These are phyloP conservation scores for Penicillium lividum DNA, from an alignment of 495 filamentous ascomycete species.

Conservation along the genomic window DNA sequence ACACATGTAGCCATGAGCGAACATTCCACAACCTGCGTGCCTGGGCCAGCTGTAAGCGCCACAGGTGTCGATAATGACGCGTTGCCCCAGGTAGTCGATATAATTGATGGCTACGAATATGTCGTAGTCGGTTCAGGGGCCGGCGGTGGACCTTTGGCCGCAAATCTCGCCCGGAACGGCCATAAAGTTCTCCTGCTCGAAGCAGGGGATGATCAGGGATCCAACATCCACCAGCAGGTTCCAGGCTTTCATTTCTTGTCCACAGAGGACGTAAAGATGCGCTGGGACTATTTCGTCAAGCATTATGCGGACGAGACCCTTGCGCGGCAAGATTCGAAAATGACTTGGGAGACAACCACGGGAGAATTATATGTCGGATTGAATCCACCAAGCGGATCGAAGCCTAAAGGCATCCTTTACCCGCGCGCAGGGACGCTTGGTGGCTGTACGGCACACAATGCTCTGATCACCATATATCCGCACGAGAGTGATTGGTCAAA, in stretches of 20 bases:
- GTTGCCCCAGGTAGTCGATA: too few relatives aligned
- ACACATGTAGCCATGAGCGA: too few relatives aligned
- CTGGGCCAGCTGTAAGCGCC: too few relatives aligned
- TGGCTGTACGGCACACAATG: slow-evolving; percentile 50
- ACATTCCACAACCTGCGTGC: too few relatives aligned
- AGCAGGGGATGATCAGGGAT: slow-evolving; percentile 61
- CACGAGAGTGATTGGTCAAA: slow-evolving; percentile 48
- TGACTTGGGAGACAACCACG: slow-evolving; percentile 40
- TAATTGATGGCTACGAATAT: slow-evolving; percentile 55
- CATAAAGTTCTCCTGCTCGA: slow-evolving; percentile 63
- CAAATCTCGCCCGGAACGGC: slow-evolving; percentile 60
- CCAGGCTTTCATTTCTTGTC: slow-evolving; percentile 35
- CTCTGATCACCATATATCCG: slow-evolving; percentile 42
- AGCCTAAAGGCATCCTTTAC: slow-evolving; percentile 43
- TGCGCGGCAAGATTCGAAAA: slow-evolving; percentile 46
- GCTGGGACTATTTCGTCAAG: slow-evolving; percentile 51
- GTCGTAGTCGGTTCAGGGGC: slow-evolving; percentile 66
- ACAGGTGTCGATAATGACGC: too few relatives aligned
- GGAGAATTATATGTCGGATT: slow-evolving; percentile 39
- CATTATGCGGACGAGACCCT: slow-evolving; percentile 40
- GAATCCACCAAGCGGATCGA: slow-evolving; percentile 40
- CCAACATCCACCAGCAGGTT: slow-evolving; percentile 36
- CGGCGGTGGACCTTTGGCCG: slow-evolving; percentile 63
- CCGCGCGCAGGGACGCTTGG: slow-evolving; percentile 48
- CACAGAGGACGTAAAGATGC: slow-evolving; percentile 37